Evolutionary conservation across 768 basidiomycete genomes (phyloP).

Genomic region (Jaapia argillacea): DNA sequence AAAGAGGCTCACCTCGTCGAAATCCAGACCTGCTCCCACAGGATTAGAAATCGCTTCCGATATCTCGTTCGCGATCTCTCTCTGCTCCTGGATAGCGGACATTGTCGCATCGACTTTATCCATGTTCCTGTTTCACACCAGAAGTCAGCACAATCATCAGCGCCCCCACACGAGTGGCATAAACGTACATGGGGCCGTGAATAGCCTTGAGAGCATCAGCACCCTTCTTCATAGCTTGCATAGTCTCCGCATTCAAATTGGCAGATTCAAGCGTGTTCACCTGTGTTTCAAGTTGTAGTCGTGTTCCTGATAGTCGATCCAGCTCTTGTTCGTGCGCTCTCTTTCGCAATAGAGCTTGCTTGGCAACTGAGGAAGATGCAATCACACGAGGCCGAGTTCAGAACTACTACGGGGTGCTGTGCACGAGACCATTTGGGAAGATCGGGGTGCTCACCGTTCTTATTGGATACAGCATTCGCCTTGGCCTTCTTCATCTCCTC

Average conservation of each 20-base stretch:
- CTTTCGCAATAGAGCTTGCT: conserved; percentile 86
- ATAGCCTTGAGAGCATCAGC: conserved; percentile 83
- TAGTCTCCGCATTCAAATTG: conserved; percentile 95
- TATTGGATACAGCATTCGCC: conserved; percentile 89
- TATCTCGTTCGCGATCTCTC: conserved; percentile 88
- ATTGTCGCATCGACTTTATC: conserved; percentile 89
- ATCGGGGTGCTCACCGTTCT: conserved; percentile 83
- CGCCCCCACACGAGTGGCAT: too few species aligned
- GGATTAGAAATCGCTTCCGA: conserved; percentile 80
- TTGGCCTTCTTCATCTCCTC: conserved; percentile 89
- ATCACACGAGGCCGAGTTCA: too few species aligned
- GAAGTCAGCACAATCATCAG: neutral
- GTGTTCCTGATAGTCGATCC: conserved; percentile 74
- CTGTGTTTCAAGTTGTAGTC: conserved; percentile 91
- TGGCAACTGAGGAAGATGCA: conserved; percentile 50
- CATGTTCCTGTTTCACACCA: conserved; percentile 65
- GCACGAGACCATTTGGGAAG: too few species aligned
- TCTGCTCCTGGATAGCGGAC: conserved; percentile 80
- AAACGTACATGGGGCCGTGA: conserved; percentile 75
- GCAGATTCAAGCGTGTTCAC: conserved; percentile 96
- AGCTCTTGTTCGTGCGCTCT: conserved; percentile 82
- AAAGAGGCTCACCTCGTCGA: conserved; percentile 61
- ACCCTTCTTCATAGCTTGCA: conserved; percentile 95
- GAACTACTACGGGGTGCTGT: too few species aligned
- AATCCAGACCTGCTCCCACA: conserved; percentile 35